Evolutionary conservation across 257 asterid species (phyloP), one percentile per base, ranked within the genome.

Genomic region (Echium plantagineum): DNA sequence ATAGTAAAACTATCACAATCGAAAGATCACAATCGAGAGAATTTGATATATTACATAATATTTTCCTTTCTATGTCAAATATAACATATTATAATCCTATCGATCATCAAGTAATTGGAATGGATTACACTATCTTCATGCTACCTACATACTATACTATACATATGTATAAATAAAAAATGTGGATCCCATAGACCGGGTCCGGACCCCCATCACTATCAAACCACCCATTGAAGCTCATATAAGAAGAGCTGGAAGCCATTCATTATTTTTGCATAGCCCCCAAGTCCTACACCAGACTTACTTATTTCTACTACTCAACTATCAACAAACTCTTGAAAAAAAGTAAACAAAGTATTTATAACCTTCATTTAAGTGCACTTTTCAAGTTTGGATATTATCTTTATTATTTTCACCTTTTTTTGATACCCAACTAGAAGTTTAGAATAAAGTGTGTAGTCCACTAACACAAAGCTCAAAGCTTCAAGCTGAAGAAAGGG

Each of bases 181-280:
- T 7, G 21, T 52, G 21, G 21, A 17, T 52, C 56, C 21, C 56
- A 52, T 52, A 3, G 7, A 17, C 19, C 20, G 9, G 56, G 20
- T 52, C 20, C 22, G 13, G 46, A 35, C 46, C 46, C 46, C 2
- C 46, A 7, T 35, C 46, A 35, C 46, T 35, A 5, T 35, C 12
- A 35, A 35, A 1, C 2, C 49, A 65, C 57, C 67, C 80, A 48
- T 13, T 21, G 59, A 22, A 67, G 28, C 17, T 75, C 62, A 71
- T 74, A 63, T 77, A 82, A 81, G 80, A 74, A 80, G 78, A 73
- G 84, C 85, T 76, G 78, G 76, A 62, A 72, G 66, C 72, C 70
- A 58, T 13, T 74, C 57, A 55, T 17, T 2, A 3, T 28, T 66
- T 49, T 21, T 55, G 9, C 46, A 35, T 68, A 42, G 46, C 46